Evolutionary conservation across 164 flowering plant species (phyloP).

Genomic region (Aristolochia contorta): DNA sequence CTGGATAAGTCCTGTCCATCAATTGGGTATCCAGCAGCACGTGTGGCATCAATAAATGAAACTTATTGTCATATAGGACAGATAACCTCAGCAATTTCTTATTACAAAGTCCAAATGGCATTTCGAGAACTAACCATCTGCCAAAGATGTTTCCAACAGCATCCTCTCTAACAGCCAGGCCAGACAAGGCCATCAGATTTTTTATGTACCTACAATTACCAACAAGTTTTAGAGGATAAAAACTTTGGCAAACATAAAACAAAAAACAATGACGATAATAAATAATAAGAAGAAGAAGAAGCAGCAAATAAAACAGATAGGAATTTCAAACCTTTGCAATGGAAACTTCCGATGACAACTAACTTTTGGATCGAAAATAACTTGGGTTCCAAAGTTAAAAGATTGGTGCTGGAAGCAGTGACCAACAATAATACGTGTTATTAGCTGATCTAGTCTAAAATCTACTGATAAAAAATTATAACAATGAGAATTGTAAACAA

Average conservation of each 20-base stretch:
- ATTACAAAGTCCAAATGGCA: too few relatives aligned
- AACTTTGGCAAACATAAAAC: not conserved
- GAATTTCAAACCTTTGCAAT: conserved; percentile 67
- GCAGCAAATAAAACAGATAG: too few relatives aligned
- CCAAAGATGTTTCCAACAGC: too few relatives aligned
- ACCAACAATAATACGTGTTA: conserved; percentile 2
- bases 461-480: not conserved
- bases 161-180: conserved; percentile 96
- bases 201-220: conserved; percentile 58
- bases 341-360: conserved; percentile 57
- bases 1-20: conserved; percentile 47
- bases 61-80: conserved; percentile 67
- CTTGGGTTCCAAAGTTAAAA: conserved; percentile 72
- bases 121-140: too few relatives aligned
- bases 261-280: not conserved
- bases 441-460: conserved; percentile 1
- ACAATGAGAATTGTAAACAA: conserved; percentile 7
- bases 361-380: conserved; percentile 70
- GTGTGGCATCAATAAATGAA: conserved; percentile 77
- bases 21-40: conserved; percentile 70
- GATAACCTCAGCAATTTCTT: too few relatives aligned
- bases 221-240: not conserved
- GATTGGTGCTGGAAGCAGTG: conserved; percentile 58
- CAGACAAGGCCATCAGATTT: too few relatives aligned
- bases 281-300: not conserved